These are phyloP conservation scores for Bathelium albidoporum DNA, from an alignment of 495 filamentous ascomycete genomes.

Conservation along the genomic window DNA sequence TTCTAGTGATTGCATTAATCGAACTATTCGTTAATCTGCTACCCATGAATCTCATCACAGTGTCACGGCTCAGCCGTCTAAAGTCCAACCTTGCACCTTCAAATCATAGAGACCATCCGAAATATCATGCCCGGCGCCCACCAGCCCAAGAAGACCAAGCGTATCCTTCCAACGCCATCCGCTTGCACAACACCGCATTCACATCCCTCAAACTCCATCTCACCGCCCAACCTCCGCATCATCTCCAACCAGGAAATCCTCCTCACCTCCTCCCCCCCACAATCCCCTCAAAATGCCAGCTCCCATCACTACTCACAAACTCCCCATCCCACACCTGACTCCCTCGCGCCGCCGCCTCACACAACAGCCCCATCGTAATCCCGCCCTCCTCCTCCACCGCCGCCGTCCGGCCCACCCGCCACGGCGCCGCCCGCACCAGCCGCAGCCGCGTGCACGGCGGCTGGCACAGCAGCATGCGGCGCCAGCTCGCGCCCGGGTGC, in stretches of 20 bases:
- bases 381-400: constrained; percentile 13
- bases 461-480: constrained; percentile 19
- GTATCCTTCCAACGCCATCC: background rate
- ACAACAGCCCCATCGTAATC: constrained; percentile 17
- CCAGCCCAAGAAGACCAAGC: background rate
- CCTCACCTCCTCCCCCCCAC: background rate
- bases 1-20: background rate
- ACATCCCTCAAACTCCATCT: background rate
- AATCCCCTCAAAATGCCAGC: constrained; percentile 24
- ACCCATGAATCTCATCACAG: too few relatives aligned
- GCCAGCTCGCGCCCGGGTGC: constrained; percentile 19
- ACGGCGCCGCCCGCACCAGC: constrained; percentile 13
- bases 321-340: constrained; percentile 12
- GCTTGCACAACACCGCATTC: background rate
- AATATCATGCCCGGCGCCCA: background rate
- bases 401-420: constrained; percentile 8
- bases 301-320: constrained; percentile 15
- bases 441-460: constrained; percentile 19
- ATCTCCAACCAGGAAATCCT: background rate
- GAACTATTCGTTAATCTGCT: too few relatives aligned
- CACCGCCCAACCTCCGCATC: background rate
- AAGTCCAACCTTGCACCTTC: background rate
- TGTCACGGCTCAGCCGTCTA: too few relatives aligned
- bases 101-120: background rate
- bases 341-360: background rate